Percentiles rank a stretch among this genome's conserved stretches.
Conservation (phyloP, 305 asterid species). For the Coffea humblotiana region DNA sequence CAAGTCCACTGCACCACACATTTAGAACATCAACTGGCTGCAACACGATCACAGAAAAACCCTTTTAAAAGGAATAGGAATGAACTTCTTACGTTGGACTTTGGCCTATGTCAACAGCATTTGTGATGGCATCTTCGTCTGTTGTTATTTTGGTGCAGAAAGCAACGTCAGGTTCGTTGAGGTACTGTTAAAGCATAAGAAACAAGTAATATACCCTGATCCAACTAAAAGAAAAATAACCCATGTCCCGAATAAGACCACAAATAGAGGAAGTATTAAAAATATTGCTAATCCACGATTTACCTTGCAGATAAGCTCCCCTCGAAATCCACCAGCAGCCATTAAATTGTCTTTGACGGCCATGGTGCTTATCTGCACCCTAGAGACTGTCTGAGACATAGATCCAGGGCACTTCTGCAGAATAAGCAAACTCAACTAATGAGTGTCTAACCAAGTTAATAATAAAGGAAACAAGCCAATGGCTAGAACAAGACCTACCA, state of each 20-base stretch:
- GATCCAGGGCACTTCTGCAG: conserved; percentile 65
- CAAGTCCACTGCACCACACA: conserved; percentile 48
- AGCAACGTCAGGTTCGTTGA: conserved; percentile 68
- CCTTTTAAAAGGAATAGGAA: conserved; percentile 1
- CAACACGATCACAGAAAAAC: background rate
- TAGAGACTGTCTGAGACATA: conserved; percentile 51
- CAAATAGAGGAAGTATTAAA: background rate
- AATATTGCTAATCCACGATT: too few species aligned
- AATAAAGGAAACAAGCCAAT: background rate
- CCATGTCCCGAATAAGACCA: background rate
- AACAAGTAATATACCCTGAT: background rate
- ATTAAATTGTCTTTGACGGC: conserved; percentile 66
- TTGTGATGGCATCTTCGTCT: conserved; percentile 74
- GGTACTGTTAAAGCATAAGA: conserved; percentile 38
- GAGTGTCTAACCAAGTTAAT: background rate
- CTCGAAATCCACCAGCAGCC: conserved; percentile 87
- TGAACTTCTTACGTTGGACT: conserved; percentile 39
- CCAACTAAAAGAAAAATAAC: too few species aligned
- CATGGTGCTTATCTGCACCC: conserved; percentile 85
- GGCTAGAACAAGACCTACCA: conserved; percentile 33
- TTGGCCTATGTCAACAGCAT: conserved; percentile 60
- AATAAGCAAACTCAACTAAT: conserved; percentile 9
- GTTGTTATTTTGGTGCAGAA: conserved; percentile 66
- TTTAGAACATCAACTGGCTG: background rate
- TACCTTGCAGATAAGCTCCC: conserved; percentile 94